Base-by-base conservation (phyloP, 2,329 filamentous ascomycete species). In the Allantophomopsis lycopodina region DNA sequence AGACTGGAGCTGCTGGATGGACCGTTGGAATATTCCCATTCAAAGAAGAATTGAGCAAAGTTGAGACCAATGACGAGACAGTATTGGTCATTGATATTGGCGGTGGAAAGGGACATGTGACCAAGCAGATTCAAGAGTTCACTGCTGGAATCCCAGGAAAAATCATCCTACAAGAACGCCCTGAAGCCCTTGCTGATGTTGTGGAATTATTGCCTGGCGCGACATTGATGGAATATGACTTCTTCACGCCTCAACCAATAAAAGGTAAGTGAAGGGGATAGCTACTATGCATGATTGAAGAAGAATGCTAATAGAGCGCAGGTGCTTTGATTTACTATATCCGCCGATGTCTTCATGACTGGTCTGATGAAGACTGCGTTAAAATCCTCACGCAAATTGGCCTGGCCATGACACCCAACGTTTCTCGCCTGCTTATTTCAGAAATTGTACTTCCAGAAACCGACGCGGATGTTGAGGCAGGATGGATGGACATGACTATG, bases 291-390 rank as follows among this genome's bases (percentile, higher is more conserved):
- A 17, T 18, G 12, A 18, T 20, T 23, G 12, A 12, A 21, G 11
- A 32, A 13, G 12, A 31, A 21, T 28, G 13, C 40, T 45, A 18
- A 46, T 35, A 35, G 30, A 16, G n/a, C 10, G 17, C 17, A 51
- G 54, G 50, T 8, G 54, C 52, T n/a, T 50, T 53, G 2, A 46
- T 51, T 2, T 60, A 60, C 37, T 60, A 55, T 44, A 46, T 58
- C n/a, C 55, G 55, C 33, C 48, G 47, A 2, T 50, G 62, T 18
- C 50, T 64, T n/a, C 61, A 64, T 37, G 60, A 64, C 41, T 64
- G 59, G 59, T 48, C 55, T 0, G 58, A 64, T 35, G 46, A 46
- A 13, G 47, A 53, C 5, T 54, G 53, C 1, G 14, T 45, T 3
- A 28, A 43, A 12, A 62, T 64, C 18, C 44, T 65, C 8, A 42